A percentile compares a stretch with the other conserved stretches of the same genome.
phyloP scores from a whole-genome alignment of 805 yeast species.

The Kuraishia ogatae region DNA sequence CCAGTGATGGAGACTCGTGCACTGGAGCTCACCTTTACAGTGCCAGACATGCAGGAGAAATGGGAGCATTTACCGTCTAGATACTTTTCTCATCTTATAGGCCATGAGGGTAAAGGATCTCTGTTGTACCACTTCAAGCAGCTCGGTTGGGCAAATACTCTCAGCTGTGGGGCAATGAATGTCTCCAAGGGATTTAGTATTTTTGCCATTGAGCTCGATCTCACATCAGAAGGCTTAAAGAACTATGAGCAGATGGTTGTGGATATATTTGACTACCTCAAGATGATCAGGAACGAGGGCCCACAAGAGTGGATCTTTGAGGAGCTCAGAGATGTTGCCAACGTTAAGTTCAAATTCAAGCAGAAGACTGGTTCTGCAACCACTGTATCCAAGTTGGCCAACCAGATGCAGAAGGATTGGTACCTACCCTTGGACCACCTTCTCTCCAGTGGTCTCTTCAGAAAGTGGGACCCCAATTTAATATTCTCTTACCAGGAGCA shows the following conservation, averaged over 20 bases:
- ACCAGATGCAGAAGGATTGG: slow-evolving; percentile 42
- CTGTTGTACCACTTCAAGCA: slow-evolving; percentile 59
- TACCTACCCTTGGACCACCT: slow-evolving; percentile 57
- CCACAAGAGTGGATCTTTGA: slow-evolving; percentile 75
- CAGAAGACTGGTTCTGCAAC: slow-evolving; percentile 68
- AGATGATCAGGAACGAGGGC: slow-evolving; percentile 42
- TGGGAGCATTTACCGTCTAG: slow-evolving; percentile 67
- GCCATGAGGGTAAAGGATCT: slow-evolving; percentile 91
- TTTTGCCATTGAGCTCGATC: slow-evolving; percentile 63
- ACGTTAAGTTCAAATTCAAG: slow-evolving; percentile 65
- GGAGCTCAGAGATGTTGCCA: slow-evolving; percentile 66
- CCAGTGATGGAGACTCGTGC: slow-evolving; percentile 78
- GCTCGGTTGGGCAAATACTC: slow-evolving; percentile 70
- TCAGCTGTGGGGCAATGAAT: slow-evolving; percentile 65
- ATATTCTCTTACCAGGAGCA: slow-evolving; percentile 40
- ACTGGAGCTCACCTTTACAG: slow-evolving; percentile 57
- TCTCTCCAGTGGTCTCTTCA: slow-evolving; percentile 46
- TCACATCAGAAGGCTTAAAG: slow-evolving; percentile 64
- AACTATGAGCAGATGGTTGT: slow-evolving; percentile 54
- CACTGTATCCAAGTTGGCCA: slow-evolving; percentile 66
- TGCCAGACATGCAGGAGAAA: slow-evolving; percentile 63
- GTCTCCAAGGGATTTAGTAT: slow-evolving; percentile 60
- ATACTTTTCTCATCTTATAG: slow-evolving; percentile 74
- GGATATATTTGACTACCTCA: slow-evolving; percentile 64
- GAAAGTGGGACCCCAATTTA: slow-evolving; percentile 48